Conservation (phyloP, 73 alveolate species). For the Paramecium octaurelia region DNA sequence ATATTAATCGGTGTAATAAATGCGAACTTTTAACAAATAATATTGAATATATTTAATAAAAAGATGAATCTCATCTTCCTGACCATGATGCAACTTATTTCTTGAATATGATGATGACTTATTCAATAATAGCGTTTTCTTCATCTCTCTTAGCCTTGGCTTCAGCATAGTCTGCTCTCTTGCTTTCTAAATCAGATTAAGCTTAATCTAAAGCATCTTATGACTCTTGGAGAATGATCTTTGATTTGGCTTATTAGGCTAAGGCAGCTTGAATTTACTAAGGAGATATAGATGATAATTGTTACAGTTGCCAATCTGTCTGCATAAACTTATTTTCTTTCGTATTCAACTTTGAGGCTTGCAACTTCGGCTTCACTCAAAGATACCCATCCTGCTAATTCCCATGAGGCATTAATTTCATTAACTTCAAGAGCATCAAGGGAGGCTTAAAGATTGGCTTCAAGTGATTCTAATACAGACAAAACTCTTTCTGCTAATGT, state of each 20-base stretch:
- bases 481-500: conserved; percentile 42
- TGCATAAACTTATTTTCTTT: conserved; percentile 34
- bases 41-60: not conserved
- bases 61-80: conserved; percentile 45
- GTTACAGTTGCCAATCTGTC: conserved; percentile 44
- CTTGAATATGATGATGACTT: conserved; percentile 40
- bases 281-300: not conserved
- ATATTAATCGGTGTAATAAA: too few species aligned
- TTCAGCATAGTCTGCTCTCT: conserved; percentile 40
- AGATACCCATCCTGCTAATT: conserved; percentile 50
- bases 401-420: conserved; percentile 54
- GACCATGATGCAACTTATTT: conserved; percentile 54
- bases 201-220: conserved; percentile 44
- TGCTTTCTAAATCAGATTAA: conserved; percentile 2
- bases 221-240: conserved; percentile 36
- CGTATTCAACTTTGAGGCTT: not conserved
- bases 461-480: not conserved
- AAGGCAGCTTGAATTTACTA: conserved; percentile 46
- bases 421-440: not conserved
- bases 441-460: not conserved
- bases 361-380: conserved; percentile 47
- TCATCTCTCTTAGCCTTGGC: conserved; percentile 52
- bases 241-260: conserved; percentile 44
- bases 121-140: conserved; percentile 27
- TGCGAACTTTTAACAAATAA: not conserved